phyloP scores from a whole-genome alignment of 2,329 filamentous ascomycete genomes.

The Xylariaceae sp. region DNA sequence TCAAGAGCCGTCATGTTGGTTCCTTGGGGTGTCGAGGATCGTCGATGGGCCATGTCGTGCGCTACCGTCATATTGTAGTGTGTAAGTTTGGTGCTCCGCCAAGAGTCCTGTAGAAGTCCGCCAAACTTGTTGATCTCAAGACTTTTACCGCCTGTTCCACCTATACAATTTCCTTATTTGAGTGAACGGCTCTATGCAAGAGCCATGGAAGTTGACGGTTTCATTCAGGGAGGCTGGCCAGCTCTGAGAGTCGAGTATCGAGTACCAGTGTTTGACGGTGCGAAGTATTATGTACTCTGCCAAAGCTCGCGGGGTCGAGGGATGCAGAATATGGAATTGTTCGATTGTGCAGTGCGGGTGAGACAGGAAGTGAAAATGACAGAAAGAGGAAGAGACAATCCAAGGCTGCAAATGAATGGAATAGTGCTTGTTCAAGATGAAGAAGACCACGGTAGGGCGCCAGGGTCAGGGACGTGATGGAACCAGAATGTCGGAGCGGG shows the following conservation, averaged over 20 bases:
- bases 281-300: no score
- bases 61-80: constrained; percentile 68
- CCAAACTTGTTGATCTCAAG: constrained; percentile 12
- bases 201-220: constrained; percentile 34
- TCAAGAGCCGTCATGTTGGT: constrained; percentile 64
- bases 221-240: constrained; percentile 35
- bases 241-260: constrained; percentile 12
- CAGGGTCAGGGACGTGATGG: constrained; percentile 31
- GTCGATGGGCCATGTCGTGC: constrained; percentile 70
- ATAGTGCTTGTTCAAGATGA: constrained; percentile 26
- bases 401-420: constrained; percentile 20
- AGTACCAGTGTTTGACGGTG: constrained; percentile 2
- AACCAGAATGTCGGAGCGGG: constrained; percentile 35
- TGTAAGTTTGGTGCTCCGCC: constrained; percentile 8
- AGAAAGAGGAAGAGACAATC: constrained; percentile 19
- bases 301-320: not conserved
- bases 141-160: constrained; percentile 25
- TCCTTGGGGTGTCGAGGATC: constrained; percentile 53
- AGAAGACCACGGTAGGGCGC: constrained; percentile 6
- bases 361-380: constrained; percentile 13
- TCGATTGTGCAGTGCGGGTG: not conserved
- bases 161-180: constrained; percentile 23
- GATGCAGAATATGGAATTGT: not conserved
- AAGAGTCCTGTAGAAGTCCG: constrained; percentile 5
- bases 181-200: constrained; percentile 36